Percentiles rank a stretch among this genome's conserved stretches.
Evolutionary conservation across 2,329 filamentous ascomycete species (phyloP).

Genomic region (Fusarium keratoplasticum): DNA sequence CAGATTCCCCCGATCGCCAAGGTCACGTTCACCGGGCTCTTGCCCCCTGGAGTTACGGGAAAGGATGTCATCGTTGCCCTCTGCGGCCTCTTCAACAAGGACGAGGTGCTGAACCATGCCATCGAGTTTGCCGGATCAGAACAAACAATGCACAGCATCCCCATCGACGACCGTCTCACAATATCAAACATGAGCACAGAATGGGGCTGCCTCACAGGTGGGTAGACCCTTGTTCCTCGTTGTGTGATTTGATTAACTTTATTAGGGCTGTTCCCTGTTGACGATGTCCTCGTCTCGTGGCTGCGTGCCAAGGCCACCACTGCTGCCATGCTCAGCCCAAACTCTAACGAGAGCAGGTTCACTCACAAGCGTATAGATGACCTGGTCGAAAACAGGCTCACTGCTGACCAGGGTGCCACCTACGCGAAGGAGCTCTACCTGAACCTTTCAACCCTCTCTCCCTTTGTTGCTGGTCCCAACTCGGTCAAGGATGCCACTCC

Average conservation of each 20-base stretch:
- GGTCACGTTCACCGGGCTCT: constrained; percentile 79
- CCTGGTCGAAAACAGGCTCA: constrained; percentile 73
- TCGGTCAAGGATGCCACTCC: constrained; percentile 90
- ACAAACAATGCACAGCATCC: constrained; percentile 78
- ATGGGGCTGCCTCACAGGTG: constrained; percentile 64
- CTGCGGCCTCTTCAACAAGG: constrained; percentile 85
- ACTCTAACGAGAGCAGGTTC: constrained; percentile 68
- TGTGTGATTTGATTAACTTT: background rate
- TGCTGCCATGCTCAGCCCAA: constrained; percentile 67
- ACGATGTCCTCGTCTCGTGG: constrained; percentile 78
- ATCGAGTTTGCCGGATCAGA: constrained; percentile 89
- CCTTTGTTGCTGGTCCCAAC: constrained; percentile 89
- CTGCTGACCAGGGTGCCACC: constrained; percentile 78
- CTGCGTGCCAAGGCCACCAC: constrained; percentile 80
- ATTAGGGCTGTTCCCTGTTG: constrained; percentile 76
- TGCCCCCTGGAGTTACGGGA: constrained; percentile 85
- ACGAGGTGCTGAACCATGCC: constrained; percentile 90
- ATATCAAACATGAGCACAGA: constrained; percentile 87
- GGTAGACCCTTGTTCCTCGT: background rate
- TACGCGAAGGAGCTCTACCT: constrained; percentile 89
- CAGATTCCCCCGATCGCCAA: constrained; percentile 87
- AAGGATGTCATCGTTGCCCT: constrained; percentile 96
- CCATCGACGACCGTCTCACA: constrained; percentile 79
- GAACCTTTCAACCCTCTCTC: constrained; percentile 84
- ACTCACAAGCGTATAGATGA: constrained; percentile 79